These are phyloP conservation scores for Cyclotella cryptica DNA, from an alignment of 108 stramenopile genomes.

Conservation along the genomic window DNA sequence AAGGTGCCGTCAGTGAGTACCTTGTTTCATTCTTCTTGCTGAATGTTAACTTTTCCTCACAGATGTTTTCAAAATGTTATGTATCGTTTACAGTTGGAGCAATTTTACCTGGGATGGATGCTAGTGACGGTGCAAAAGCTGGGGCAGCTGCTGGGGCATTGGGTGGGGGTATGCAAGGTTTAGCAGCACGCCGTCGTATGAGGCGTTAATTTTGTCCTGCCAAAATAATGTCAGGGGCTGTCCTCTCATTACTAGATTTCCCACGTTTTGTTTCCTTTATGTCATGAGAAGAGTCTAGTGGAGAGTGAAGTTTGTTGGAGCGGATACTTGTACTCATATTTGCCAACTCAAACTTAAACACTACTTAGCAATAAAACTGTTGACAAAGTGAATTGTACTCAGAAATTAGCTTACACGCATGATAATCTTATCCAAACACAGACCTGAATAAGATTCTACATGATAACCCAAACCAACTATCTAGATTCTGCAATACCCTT, in stretches of 20 bases:
- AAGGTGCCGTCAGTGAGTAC: constrained; percentile 27
- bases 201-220: neutral
- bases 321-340: no score
- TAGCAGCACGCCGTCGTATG: constrained; percentile 25
- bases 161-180: constrained; percentile 29
- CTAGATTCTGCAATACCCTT: neutral
- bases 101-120: constrained; percentile 52
- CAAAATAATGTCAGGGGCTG: neutral
- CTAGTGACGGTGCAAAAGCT: constrained; percentile 45
- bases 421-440: no score
- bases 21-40: neutral
- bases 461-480: neutral
- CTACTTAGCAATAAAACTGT: no score
- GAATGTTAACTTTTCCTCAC: neutral
- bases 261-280: no score
- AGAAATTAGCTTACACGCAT: no score
- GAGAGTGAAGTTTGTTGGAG: no score
- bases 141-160: constrained; percentile 49
- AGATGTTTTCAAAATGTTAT: neutral
- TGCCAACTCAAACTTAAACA: no score
- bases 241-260: no score
- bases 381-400: no score
- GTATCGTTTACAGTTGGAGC: constrained; percentile 31
- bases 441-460: no score
- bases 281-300: no score